phyloP scores from a whole-genome alignment of 306 rosid species.

The Boehmeria nivea region DNA sequence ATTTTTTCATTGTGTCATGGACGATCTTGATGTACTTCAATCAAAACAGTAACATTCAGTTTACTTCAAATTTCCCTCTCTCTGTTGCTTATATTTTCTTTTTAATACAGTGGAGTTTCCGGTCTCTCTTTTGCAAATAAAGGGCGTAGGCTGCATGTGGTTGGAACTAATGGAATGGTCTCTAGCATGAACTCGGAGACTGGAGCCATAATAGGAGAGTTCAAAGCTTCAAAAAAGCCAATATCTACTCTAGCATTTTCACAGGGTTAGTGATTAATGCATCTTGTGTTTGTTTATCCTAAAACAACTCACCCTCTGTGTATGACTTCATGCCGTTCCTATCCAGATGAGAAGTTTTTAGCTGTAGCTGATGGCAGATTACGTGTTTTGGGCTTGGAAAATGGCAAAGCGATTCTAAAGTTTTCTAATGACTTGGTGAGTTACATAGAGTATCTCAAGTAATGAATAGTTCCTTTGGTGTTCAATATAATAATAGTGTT shows the following conservation, averaged over 20 bases:
- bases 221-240: slow-evolving; percentile 42
- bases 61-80: not conserved
- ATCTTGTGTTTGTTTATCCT: not conserved
- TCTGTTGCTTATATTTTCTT: not conserved
- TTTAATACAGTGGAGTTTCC: slow-evolving; percentile 33
- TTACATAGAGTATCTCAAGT: slow-evolving; percentile 6
- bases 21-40: not conserved
- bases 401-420: slow-evolving; percentile 35
- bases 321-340: slow-evolving; percentile 9
- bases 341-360: slow-evolving; percentile 39
- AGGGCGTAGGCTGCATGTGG: slow-evolving; percentile 34
- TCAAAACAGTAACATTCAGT: not conserved
- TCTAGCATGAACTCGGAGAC: slow-evolving; percentile 36
- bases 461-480: not conserved
- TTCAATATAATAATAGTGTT: not conserved
- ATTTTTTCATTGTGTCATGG: not conserved
- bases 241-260: slow-evolving; percentile 45
- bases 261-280: slow-evolving; percentile 30
- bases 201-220: slow-evolving; percentile 32
- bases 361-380: slow-evolving; percentile 39
- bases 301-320: not conserved
- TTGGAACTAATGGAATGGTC: slow-evolving; percentile 41
- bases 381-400: slow-evolving; percentile 39
- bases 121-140: slow-evolving; percentile 45
- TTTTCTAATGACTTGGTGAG: slow-evolving; percentile 39